phyloP scores from a whole-genome alignment of 108 stramenopile species.

The Poteriospumella lacustris region DNA sequence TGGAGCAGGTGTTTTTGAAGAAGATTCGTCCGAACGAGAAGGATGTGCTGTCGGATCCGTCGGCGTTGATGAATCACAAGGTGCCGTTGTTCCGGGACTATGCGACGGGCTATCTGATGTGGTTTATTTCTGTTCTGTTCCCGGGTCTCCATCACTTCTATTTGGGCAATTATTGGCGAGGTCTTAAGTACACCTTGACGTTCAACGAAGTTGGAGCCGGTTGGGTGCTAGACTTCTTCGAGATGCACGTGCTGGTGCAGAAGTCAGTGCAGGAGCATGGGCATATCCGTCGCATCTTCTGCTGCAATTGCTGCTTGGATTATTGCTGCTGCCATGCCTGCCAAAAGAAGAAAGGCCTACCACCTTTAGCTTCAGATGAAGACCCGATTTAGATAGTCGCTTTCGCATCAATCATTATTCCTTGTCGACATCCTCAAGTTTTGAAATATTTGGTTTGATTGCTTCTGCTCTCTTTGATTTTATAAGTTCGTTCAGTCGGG shows the following conservation, averaged over 20 bases:
- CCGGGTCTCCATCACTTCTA: constrained; percentile 29
- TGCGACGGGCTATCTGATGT: background rate
- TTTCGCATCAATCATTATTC: too few relatives aligned
- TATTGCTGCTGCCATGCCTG: constrained; percentile 16
- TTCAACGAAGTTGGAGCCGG: constrained; percentile 13
- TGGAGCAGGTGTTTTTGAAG: constrained; percentile 30
- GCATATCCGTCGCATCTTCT: background rate
- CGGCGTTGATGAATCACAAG: background rate
- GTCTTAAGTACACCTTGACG: constrained; percentile 17
- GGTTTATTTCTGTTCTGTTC: background rate
- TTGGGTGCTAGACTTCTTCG: constrained; percentile 24
- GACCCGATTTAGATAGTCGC: too few relatives aligned
- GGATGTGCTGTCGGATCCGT: background rate
- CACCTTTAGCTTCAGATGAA: too few relatives aligned
- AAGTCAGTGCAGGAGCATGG: constrained; percentile 28
- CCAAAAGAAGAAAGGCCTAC: too few relatives aligned
- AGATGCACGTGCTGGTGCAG: constrained; percentile 14
- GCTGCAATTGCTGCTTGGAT: background rate
- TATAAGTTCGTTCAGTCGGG: too few relatives aligned
- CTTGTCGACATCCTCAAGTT: too few relatives aligned
- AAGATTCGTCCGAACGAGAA: constrained; percentile 15
- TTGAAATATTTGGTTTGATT: too few relatives aligned
- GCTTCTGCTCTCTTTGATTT: too few relatives aligned
- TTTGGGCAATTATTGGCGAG: constrained; percentile 28
- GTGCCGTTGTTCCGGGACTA: background rate